Evolutionary conservation across 345 rosid genomes (phyloP), one percentile per base, ranked within the genome.

Genomic region (Orychophragmus violaceus): DNA sequence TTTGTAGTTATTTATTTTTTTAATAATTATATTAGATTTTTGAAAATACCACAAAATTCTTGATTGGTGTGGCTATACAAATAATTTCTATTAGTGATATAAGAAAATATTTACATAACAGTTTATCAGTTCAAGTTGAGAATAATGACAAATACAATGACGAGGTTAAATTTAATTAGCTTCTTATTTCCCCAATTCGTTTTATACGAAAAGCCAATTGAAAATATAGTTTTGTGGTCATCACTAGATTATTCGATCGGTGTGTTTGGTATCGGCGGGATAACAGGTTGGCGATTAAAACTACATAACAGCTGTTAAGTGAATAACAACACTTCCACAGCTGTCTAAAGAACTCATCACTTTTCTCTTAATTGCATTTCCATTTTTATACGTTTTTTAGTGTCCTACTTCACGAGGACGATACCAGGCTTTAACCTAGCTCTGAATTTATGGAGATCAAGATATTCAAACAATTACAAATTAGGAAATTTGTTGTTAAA

Each of bases 311-410:
- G 75, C 69, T 71, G 63, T 62, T 62, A 44, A 71, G 57, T 54
- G 21, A 35, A 54, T 62, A 62, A 53, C 62, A 71, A 62, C 64
- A 54, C 48, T 53, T 70, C 57, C 57, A 70, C 49, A 71, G 57
- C 75, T 71, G 75, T 45, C 69, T 25, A 55, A 54, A 62, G 48
- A 53, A 44, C 57, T 62, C 68, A 48, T 62, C 62, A 32, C 61
- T 19, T 60, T 51, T 51, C 17, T 22, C 42, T 50, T 30, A 61
- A 36, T 39, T 19, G 50, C 29, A 19, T n/a, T 35, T 70, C 42
- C 52, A 8, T 21, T 59, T 44, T 10, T 8, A 21, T 60, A 50
- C 44, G 48, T 39, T 22, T 37, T 2, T 27, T 30, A 19, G 8
- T 6, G 21, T 53, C 5, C 4, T 12, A 9, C 5, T 51, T 51